phyloP scores from a whole-genome alignment of 2,329 filamentous ascomycete genomes.

The Salinomyces thailandicus region DNA sequence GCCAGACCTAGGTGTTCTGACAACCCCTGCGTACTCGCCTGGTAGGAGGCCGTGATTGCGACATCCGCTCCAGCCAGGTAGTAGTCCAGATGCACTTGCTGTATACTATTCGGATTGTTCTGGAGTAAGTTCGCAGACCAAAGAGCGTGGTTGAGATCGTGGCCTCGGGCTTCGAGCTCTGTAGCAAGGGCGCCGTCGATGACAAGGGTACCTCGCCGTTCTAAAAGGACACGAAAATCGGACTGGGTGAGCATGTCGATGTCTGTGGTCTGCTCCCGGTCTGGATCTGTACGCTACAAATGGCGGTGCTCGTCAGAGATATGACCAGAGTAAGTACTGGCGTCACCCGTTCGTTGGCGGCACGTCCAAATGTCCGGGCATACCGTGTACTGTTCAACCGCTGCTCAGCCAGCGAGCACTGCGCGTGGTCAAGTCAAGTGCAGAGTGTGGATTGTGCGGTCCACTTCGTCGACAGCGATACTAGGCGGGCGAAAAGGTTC shows the following conservation, averaged over 20 bases:
- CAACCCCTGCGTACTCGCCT: slow-evolving; percentile 35
- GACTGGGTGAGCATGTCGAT: slow-evolving; percentile 19
- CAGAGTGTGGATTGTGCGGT: too few relatives aligned
- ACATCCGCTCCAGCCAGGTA: slow-evolving; percentile 36
- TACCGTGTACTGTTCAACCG: too few relatives aligned
- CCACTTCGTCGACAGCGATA: too few relatives aligned
- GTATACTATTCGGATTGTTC: slow-evolving; percentile 32
- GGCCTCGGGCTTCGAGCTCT: slow-evolving; percentile 35
- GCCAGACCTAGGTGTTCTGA: slow-evolving; percentile 27
- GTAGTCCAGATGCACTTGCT: slow-evolving; percentile 35
- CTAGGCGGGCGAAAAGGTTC: too few relatives aligned
- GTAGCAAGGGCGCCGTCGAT: slow-evolving; percentile 40
- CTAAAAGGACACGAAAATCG: slow-evolving; percentile 16
- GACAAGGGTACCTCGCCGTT: slow-evolving; percentile 24
- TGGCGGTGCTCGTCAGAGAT: too few relatives aligned
- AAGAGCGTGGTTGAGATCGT: slow-evolving; percentile 32
- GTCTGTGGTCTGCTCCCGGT: too few relatives aligned
- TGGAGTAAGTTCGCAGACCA: slow-evolving; percentile 37
- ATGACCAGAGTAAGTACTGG: too few relatives aligned
- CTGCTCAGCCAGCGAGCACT: too few relatives aligned
- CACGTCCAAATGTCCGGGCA: too few relatives aligned
- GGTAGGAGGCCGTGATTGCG: slow-evolving; percentile 39
- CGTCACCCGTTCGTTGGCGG: too few relatives aligned
- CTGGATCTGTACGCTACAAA: too few relatives aligned
- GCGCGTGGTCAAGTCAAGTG: too few relatives aligned